Percentiles rank a stretch among this genome's conserved stretches.
phyloP scores from a whole-genome alignment of 2,329 filamentous ascomycete species.

The Bimuria novae-zelandiae region DNA sequence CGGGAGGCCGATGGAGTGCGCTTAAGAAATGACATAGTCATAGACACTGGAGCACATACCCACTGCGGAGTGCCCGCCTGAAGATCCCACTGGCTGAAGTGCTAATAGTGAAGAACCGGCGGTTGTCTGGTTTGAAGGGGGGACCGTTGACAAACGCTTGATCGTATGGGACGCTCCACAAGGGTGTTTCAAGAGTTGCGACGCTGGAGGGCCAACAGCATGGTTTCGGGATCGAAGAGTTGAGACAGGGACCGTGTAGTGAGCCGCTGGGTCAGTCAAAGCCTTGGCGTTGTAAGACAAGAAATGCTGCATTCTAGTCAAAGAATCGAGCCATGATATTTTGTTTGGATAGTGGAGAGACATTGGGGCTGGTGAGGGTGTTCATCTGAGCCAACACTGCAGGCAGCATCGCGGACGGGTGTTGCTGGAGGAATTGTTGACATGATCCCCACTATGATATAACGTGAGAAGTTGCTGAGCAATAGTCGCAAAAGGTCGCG shows the following conservation, averaged over 20 bases:
- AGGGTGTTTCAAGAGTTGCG: conserved; percentile 2
- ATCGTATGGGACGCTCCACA: neutral
- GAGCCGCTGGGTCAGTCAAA: neutral
- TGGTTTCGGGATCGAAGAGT: neutral
- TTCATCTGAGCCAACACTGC: too few relatives aligned
- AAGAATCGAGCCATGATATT: too few relatives aligned
- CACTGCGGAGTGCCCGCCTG: too few relatives aligned
- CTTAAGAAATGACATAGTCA: too few relatives aligned
- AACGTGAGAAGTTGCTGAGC: too few relatives aligned
- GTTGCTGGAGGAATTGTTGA: too few relatives aligned
- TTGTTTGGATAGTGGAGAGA: too few relatives aligned
- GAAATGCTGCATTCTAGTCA: neutral
- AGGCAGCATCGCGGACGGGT: too few relatives aligned
- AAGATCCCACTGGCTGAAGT: neutral
- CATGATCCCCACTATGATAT: too few relatives aligned
- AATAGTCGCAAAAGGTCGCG: neutral
- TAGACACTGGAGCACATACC: too few relatives aligned
- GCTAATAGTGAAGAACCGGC: neutral
- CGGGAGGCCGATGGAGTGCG: too few relatives aligned
- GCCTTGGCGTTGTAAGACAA: neutral
- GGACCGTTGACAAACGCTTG: neutral
- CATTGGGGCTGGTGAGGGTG: too few relatives aligned
- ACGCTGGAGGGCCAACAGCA: neutral
- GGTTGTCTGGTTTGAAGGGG: neutral
- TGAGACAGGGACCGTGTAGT: neutral